Conservation (phyloP, 2,329 filamentous ascomycete genomes). For the Dichotomopilus funicola region DNA sequence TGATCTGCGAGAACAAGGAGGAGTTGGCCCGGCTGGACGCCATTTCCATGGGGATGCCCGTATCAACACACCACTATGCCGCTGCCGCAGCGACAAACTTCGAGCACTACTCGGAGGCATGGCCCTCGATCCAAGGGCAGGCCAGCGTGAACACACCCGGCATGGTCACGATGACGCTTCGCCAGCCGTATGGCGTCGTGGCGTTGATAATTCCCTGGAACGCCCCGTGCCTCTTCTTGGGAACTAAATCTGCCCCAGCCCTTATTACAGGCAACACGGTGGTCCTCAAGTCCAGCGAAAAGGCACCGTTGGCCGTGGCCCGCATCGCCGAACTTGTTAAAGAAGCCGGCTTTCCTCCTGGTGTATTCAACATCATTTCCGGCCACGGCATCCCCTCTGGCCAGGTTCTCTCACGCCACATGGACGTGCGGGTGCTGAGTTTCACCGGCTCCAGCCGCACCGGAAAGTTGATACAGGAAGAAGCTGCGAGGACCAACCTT, state of each 20-base stretch:
- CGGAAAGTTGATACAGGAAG: constrained; percentile 66
- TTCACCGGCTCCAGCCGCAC: constrained; percentile 72
- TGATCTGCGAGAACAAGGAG: constrained; percentile 35
- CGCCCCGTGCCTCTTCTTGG: constrained; percentile 40
- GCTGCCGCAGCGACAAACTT: constrained; percentile 31
- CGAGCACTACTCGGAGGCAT: constrained; percentile 39
- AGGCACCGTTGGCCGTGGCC: constrained; percentile 41
- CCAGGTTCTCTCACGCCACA: constrained; percentile 59
- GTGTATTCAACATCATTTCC: constrained; percentile 67
- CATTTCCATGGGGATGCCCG: constrained; percentile 39
- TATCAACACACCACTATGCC: constrained; percentile 34
- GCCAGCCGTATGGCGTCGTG: constrained; percentile 46
- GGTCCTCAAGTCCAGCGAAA: constrained; percentile 49
- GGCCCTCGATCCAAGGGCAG: constrained; percentile 37
- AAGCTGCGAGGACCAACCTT: constrained; percentile 55
- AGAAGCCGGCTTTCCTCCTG: constrained; percentile 67
- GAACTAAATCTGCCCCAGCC: constrained; percentile 43
- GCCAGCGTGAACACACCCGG: constrained; percentile 43
- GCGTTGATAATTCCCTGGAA: constrained; percentile 57
- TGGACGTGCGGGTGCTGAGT: constrained; percentile 63
- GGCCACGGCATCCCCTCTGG: constrained; percentile 63
- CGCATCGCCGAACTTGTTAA: constrained; percentile 49
- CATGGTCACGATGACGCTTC: constrained; percentile 38
- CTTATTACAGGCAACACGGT: constrained; percentile 44
- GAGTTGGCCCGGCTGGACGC: constrained; percentile 42